Evolutionary conservation across 805 yeast species (phyloP), one percentile per base, ranked within the genome.

Genomic region (Candida quercuum): DNA sequence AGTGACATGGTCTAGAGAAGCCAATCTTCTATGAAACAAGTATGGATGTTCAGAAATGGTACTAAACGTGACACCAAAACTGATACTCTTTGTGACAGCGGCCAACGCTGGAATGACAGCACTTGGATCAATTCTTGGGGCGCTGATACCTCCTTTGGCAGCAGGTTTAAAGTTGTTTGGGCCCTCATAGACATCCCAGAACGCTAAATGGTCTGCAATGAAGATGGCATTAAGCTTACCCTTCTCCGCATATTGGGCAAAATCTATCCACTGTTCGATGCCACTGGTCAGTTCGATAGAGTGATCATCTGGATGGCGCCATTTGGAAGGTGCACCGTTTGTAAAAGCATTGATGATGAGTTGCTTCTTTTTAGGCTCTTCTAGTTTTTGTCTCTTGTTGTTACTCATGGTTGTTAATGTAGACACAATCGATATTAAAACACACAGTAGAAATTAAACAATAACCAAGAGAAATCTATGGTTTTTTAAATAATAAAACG

Each of bases 31-130:
- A 17, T 64, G 32, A 13, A 29, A 20, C 27, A n/a, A 21, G 35
- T 61, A 65, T 1, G 71, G 71, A n/a, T 56, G 59, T 33, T 66
- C 71, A 38, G 64, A 61, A 18, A 67, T 59, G 7, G 71, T 66
- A 15, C 66, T 56, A 27, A 62, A 60, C 3, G 71, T 66, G 20
- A 67, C 45, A 6, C 67, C 71, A 42, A 65, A 66, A 7, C 60
- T 46, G 22, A 66, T 44, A 28, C 56, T 60, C 31, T 59, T 47
- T 7, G 71, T 66, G 12, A 61, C 69, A 3, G 64, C 59, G n/a
- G 71, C 69, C 64, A 64, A 54, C 20, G 42, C 52, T 18, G 56
- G 45, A 22, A 59, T 52, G 17, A 51, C 50, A 16, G 60, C 59
- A 40, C 58, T 52, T 9, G 63, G 64, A 32, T 60, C 64, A 31